Evolutionary conservation across 257 asterid genomes (phyloP).

Genomic region (Salvia rosmarinus): DNA sequence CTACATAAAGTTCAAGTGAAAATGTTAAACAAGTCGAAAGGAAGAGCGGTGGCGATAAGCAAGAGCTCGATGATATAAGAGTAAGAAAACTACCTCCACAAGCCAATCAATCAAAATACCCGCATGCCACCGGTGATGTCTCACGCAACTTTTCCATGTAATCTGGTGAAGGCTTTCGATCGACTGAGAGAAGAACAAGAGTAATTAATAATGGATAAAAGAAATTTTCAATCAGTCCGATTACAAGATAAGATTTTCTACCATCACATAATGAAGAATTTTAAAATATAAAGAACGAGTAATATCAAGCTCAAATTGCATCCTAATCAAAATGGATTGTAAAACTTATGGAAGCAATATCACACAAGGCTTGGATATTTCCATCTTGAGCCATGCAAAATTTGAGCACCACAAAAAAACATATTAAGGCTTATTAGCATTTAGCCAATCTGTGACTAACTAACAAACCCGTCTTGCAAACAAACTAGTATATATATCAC

Average conservation of each 20-base stretch:
- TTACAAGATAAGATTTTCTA: constrained; percentile 14
- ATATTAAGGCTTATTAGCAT: constrained; percentile 15
- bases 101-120: constrained; percentile 93
- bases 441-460: constrained; percentile 29
- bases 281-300: constrained; percentile 3
- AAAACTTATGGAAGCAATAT: constrained; percentile 19
- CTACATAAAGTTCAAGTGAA: constrained; percentile 11
- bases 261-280: constrained; percentile 5
- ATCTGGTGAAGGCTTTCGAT: constrained; percentile 64
- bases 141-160: constrained; percentile 81
- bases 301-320: constrained; percentile 1
- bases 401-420: constrained; percentile 13
- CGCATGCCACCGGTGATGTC: constrained; percentile 85
- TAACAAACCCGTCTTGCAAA: constrained; percentile 71
- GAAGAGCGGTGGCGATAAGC: not conserved
- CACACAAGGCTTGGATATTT: not conserved
- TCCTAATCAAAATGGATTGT: constrained; percentile 18
- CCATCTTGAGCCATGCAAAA: not conserved
- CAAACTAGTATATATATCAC: constrained; percentile 70
- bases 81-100: constrained; percentile 75
- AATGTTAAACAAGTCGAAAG: constrained; percentile 6
- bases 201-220: not conserved
- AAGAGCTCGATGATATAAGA: constrained; percentile 14
- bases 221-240: not conserved
- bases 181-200: constrained; percentile 54